Conservation (phyloP, 2,329 filamentous ascomycete genomes). For the Aureobasidium sp. region DNA sequence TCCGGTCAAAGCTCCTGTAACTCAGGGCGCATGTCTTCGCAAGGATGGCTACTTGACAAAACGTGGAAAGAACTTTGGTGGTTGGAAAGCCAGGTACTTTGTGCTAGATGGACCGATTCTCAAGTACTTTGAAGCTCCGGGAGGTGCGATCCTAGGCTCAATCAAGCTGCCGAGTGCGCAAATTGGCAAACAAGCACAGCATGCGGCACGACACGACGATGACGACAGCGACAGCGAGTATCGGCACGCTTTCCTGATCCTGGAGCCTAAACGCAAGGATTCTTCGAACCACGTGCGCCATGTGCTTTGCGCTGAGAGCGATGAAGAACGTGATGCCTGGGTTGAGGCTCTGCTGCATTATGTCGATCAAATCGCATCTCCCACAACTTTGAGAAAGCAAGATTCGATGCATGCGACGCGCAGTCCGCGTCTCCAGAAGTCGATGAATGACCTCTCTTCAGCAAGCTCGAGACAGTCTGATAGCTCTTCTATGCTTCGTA, state of each 20-base stretch:
- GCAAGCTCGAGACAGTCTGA: conserved; percentile 17
- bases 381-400: neutral
- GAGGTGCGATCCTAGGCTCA: conserved; percentile 81
- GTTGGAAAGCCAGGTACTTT: conserved; percentile 84
- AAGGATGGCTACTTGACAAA: conserved; percentile 93
- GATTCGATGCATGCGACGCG: conserved; percentile 43
- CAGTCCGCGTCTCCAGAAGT: conserved; percentile 27
- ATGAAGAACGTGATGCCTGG: conserved; percentile 86
- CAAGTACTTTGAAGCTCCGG: conserved; percentile 86
- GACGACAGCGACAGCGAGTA: conserved; percentile 90
- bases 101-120: conserved; percentile 61
- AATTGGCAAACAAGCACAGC: conserved; percentile 79
- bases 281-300: conserved; percentile 80
- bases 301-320: conserved; percentile 90
- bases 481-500: conserved; percentile 21
- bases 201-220: conserved; percentile 47
- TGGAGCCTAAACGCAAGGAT: conserved; percentile 96
- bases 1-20: conserved; percentile 18
- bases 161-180: conserved; percentile 88
- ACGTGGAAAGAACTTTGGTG: conserved; percentile 95
- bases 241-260: conserved; percentile 85
- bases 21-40: conserved; percentile 32
- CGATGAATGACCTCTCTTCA: conserved; percentile 27
- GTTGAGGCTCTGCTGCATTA: conserved; percentile 83
- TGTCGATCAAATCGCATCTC: conserved; percentile 56